Evolutionary conservation across 306 rosid genomes (phyloP).

Genomic region (Trichosanthes truncata): DNA sequence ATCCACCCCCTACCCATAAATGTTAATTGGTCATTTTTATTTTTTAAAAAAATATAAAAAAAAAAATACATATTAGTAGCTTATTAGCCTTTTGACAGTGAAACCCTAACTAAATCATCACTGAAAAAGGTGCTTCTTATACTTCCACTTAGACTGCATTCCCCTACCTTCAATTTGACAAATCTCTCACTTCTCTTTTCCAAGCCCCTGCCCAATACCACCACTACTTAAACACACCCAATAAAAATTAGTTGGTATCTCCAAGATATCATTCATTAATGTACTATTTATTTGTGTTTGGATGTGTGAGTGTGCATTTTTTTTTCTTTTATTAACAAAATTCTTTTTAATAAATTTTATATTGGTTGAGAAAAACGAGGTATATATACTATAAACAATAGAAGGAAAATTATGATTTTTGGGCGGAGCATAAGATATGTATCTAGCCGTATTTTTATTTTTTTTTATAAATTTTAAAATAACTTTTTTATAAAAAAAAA

Average conservation of each 20-base stretch:
- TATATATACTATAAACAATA: not conserved
- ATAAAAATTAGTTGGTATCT: not conserved
- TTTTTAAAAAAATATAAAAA: not conserved
- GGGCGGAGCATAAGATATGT: not conserved
- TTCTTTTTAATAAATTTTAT: not conserved
- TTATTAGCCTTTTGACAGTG: not conserved
- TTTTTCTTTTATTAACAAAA: not conserved
- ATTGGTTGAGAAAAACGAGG: not conserved
- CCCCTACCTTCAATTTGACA: not conserved
- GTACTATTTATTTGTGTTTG: not conserved
- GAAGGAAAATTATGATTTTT: not conserved
- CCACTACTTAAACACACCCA: not conserved
- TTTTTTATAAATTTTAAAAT: too few relatives aligned
- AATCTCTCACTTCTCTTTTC: not conserved
- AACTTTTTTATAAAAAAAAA: too few relatives aligned
- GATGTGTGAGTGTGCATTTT: not conserved
- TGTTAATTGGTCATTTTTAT: not conserved
- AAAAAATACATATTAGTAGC: not conserved
- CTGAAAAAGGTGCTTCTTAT: conserved; percentile 9
- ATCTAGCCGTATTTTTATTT: too few relatives aligned
- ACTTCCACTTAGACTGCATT: conserved; percentile 6
- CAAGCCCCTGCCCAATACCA: not conserved
- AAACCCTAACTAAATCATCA: not conserved
- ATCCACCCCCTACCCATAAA: not conserved
- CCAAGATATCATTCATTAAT: not conserved